Percentiles rank a stretch among this genome's conserved stretches.
Conservation (phyloP, 176 grass and related monocot genomes). For the Cenchrus purpureus region DNA sequence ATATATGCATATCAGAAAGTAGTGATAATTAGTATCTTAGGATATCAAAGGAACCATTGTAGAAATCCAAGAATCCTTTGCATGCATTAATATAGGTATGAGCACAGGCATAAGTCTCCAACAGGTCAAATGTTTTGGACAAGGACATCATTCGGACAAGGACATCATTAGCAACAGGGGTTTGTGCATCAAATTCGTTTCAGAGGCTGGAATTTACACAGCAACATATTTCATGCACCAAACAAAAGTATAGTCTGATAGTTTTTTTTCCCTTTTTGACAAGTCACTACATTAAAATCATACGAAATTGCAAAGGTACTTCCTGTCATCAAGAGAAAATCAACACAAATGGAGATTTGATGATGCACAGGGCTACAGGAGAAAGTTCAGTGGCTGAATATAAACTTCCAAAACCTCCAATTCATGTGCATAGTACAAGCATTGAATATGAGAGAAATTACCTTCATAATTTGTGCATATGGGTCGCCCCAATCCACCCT, state of each 20-base stretch:
- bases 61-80: neutral
- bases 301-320: too few species aligned
- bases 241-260: neutral
- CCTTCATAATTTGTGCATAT: slow-evolving; percentile 98
- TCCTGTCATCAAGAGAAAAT: neutral
- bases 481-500: slow-evolving; percentile 26
- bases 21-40: neutral
- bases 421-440: slow-evolving; percentile 5
- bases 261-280: neutral
- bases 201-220: slow-evolving; percentile 25
- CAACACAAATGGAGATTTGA: slow-evolving; percentile 17
- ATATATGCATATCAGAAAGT: neutral
- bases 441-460: slow-evolving; percentile 36
- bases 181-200: neutral
- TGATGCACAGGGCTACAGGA: neutral
- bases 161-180: neutral
- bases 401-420: slow-evolving; percentile 23
- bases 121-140: neutral
- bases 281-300: neutral
- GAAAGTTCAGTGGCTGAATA: neutral
- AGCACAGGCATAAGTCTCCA: neutral
- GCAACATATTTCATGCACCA: slow-evolving; percentile 7
- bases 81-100: too few species aligned
- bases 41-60: neutral
- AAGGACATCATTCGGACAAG: neutral